Evolutionary conservation across 2,329 filamentous ascomycete genomes (phyloP).

Genomic region (Alternaria brassicicola): DNA sequence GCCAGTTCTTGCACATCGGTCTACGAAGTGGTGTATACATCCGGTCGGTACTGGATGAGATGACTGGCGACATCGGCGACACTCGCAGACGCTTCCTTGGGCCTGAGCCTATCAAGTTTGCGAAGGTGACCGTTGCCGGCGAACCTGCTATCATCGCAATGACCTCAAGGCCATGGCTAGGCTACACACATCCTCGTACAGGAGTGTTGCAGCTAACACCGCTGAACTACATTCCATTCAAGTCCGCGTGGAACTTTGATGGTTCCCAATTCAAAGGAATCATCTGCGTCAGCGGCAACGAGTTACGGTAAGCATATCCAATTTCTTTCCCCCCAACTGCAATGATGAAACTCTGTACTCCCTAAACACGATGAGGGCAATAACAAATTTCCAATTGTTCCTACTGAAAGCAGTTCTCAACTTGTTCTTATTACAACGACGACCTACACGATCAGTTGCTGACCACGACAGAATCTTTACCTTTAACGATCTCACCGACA

Average conservation of each 20-base stretch:
- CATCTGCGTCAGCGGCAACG: conserved; percentile 90
- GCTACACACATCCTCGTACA: conserved; percentile 86
- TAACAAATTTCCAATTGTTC: conserved; percentile 85
- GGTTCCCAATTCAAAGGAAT: conserved; percentile 95
- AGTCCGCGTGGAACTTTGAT: conserved; percentile 96
- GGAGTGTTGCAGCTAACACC: conserved; percentile 92
- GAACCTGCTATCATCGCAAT: conserved; percentile 86
- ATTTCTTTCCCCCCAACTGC: conserved; percentile 42
- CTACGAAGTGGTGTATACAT: conserved; percentile 95
- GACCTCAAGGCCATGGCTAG: conserved; percentile 94
- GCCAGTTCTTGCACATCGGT: conserved; percentile 93
- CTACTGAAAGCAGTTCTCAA: conserved; percentile 70
- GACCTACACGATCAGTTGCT: conserved; percentile 14
- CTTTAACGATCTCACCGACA: conserved; percentile 83
- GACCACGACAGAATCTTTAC: conserved; percentile 74
- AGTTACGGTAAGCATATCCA: conserved; percentile 70
- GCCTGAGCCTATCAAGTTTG: conserved; percentile 85
- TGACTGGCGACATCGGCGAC: conserved; percentile 93
- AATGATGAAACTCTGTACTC: conserved; percentile 69
- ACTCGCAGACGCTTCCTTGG: conserved; percentile 94
- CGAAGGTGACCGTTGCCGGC: conserved; percentile 85
- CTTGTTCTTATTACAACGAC: background rate
- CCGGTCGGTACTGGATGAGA: conserved; percentile 90
- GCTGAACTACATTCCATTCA: conserved; percentile 82
- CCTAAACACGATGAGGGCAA: conserved; percentile 54